These are phyloP conservation scores for Mimosa bimucronata DNA, from an alignment of 306 rosid genomes.

Conservation along the genomic window DNA sequence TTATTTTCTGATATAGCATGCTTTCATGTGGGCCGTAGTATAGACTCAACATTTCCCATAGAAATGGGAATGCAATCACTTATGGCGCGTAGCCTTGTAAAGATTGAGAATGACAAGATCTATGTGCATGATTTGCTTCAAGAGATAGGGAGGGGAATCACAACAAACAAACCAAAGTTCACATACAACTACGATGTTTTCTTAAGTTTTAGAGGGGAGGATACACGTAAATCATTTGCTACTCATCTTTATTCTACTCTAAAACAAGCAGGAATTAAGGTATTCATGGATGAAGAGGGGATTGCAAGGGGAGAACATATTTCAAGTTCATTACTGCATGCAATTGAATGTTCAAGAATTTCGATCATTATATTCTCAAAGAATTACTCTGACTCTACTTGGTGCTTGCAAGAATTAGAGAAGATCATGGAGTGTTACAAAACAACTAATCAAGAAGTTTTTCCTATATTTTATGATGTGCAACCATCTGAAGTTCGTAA, in stretches of 20 bases:
- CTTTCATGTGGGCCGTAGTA: not conserved
- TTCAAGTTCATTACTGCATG: not conserved
- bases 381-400: not conserved
- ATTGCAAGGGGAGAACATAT: not conserved
- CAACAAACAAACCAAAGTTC: not conserved
- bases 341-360: not conserved
- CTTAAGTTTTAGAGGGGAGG: not conserved
- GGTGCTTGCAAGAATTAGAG: constrained; percentile 13
- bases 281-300: not conserved
- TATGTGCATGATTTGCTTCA: not conserved
- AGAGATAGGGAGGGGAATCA: not conserved
- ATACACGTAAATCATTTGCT: not conserved
- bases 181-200: not conserved
- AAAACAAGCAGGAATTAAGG: not conserved
- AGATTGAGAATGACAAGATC: not conserved
- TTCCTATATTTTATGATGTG: not conserved
- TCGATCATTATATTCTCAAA: not conserved
- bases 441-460: not conserved
- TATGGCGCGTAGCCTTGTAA: not conserved
- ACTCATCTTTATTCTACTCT: not conserved
- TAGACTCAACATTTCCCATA: too few relatives aligned
- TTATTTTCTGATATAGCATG: not conserved
- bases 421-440: not conserved
- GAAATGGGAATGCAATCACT: not conserved
- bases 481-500: not conserved